A percentile compares a stretch with the other conserved stretches of the same genome.
Evolutionary conservation across 805 yeast genomes (phyloP).

Genomic region (Candida sithepensis): DNA sequence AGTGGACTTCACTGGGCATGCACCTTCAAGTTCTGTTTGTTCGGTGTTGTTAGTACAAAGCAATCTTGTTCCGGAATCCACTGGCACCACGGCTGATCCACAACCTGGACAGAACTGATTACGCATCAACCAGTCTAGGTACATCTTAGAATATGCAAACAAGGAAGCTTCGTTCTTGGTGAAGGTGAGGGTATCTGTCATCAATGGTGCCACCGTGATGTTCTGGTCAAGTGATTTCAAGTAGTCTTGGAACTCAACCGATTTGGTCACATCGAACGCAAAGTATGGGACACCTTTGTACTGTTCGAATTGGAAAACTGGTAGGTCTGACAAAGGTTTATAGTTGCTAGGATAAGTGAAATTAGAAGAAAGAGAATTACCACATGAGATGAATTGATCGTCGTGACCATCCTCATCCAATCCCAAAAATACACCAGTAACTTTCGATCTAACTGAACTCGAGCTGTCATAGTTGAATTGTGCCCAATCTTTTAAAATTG

Average conservation of each 20-base stretch:
- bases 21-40: constrained; percentile 24
- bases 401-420: constrained; percentile 37
- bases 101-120: constrained; percentile 85
- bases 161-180: constrained; percentile 53
- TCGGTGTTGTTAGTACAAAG: constrained; percentile 37
- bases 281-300: constrained; percentile 55
- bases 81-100: constrained; percentile 59
- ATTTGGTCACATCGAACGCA: constrained; percentile 53
- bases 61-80: constrained; percentile 66
- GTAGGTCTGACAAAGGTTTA: constrained; percentile 2
- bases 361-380: constrained; percentile 15
- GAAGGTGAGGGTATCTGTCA: constrained; percentile 23
- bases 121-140: constrained; percentile 76
- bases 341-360: constrained; percentile 7
- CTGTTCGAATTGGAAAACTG: constrained; percentile 6
- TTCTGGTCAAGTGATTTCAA: constrained; percentile 4
- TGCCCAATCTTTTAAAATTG: constrained; percentile 20
- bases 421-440: constrained; percentile 44
- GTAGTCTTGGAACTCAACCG: constrained; percentile 14
- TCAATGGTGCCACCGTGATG: constrained; percentile 2
- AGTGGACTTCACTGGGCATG: constrained; percentile 37
- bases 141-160: constrained; percentile 79
- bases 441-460: constrained; percentile 11
- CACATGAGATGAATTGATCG: constrained; percentile 16
- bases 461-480: constrained; percentile 11